phyloP scores from a whole-genome alignment of 805 yeast species.

The Starmerella floricola region DNA sequence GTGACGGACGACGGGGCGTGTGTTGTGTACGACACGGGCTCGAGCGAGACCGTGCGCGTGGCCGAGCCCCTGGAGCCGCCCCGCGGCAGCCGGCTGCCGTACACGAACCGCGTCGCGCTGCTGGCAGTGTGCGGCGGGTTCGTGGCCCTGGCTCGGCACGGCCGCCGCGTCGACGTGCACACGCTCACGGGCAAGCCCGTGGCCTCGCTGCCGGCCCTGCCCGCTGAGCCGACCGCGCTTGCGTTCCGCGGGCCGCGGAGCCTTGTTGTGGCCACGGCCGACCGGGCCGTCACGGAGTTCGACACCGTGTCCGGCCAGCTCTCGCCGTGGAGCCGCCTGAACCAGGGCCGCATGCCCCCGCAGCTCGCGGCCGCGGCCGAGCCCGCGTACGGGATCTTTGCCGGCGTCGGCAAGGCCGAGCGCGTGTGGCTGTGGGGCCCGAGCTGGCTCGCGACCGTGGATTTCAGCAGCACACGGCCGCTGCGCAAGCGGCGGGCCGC shows the following conservation, averaged over 20 bases:
- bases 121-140: conserved; percentile 37
- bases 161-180: conserved; percentile 52
- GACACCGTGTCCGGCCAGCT: conserved; percentile 30
- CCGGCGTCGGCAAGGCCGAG: conserved; percentile 32
- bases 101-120: conserved; percentile 41
- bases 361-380: conserved; percentile 47
- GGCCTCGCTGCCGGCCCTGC: conserved; percentile 43
- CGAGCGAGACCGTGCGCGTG: not conserved
- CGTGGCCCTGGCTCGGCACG: conserved; percentile 48
- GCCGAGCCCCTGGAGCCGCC: conserved; percentile 7
- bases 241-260: conserved; percentile 42
- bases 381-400: conserved; percentile 61
- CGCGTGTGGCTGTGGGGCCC: conserved; percentile 81
- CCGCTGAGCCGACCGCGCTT: conserved; percentile 49
- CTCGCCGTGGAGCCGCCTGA: conserved; percentile 69
- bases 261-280: conserved; percentile 55
- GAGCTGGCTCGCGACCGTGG: conserved; percentile 67
- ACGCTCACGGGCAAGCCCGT: conserved; percentile 25
- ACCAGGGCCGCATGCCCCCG: conserved; percentile 62
- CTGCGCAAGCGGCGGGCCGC: conserved; percentile 27
- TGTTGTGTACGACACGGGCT: conserved; percentile 18
- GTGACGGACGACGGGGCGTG: conserved; percentile 24
- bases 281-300: conserved; percentile 65
- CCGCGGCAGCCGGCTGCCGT: conserved; percentile 30
- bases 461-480: conserved; percentile 48